Base-by-base conservation (phyloP, 208 protist genomes). In the Acanthamoeba rhysodes region DNA sequence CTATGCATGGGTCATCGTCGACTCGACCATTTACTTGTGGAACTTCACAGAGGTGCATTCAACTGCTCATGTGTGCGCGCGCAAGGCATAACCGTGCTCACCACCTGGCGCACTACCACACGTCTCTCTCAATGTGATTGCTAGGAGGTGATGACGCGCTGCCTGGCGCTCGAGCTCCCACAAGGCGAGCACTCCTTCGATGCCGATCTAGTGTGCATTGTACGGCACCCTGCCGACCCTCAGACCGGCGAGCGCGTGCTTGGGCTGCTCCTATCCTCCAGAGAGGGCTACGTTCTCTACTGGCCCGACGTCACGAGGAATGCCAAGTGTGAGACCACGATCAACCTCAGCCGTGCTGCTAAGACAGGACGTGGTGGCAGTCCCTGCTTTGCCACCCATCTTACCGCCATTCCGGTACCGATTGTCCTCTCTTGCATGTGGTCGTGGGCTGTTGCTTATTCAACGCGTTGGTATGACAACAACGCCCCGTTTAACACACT, bases 1-100 rank as follows among this genome's bases (percentile, higher is more conserved):
- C 84, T 91, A 74, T 27, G 84, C 84, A 32, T 91, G 84, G 84
- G 59, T 91, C 37, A 91, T 91, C 57, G 12, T 91, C 27, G 76
- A 85, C 34, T 85, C 76, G 48, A n/a, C 34, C 76, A 50, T 85
- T 59, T 85, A 59, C 76, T 41, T 85, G 37, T 85, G 76, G 76
- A 34, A 85, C 76, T 85, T 85, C 45, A 85, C 76, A 41, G 76
- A 85, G 76, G 76, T 85, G 72, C 74, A 22, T 12, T 7, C 74
- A 84, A 24, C 32, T 34, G 9, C 74, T 29, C 45, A 14, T 84
- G 2, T 50, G 1, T 84, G 9, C 2, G 29, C 27, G 27, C 27
- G 16, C 66, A 32, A 14, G 29, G 12, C 2, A 72, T 24, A 72
- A 41, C 1, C 4, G 37, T 41, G 37, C 37, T 41, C 37, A 41